Percentiles rank a stretch among this genome's conserved stretches.
Conservation (phyloP, 2,329 filamentous ascomycete species). For the Chaetomium globosum region DNA sequence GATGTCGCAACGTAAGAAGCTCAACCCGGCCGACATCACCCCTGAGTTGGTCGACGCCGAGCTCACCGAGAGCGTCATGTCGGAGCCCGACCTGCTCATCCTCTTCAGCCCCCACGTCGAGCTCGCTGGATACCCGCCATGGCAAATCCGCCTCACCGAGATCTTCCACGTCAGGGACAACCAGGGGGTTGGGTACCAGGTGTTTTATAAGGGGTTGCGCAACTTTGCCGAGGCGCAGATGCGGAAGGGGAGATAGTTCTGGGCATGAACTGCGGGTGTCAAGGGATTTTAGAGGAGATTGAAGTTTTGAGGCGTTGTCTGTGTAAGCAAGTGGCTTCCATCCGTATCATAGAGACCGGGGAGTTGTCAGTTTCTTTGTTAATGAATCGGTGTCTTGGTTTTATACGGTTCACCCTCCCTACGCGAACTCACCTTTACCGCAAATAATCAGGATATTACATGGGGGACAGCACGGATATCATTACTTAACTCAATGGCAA, state of each 20-base stretch:
- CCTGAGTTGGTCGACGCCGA: constrained; percentile 87
- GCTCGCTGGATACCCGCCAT: constrained; percentile 89
- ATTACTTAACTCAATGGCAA: background rate
- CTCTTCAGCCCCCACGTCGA: constrained; percentile 83
- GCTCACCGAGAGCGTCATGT: constrained; percentile 75
- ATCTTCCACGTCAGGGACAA: constrained; percentile 82
- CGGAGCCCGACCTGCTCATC: constrained; percentile 86
- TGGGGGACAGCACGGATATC: background rate
- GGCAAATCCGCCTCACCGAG: constrained; percentile 93
- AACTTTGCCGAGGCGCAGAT: constrained; percentile 88
- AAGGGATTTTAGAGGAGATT: background rate
- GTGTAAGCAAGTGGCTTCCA: constrained; percentile 1
- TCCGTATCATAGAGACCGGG: constrained; percentile 1
- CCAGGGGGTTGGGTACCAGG: constrained; percentile 86
- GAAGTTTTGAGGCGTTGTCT: background rate
- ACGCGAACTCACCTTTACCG: background rate
- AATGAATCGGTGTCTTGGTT: background rate
- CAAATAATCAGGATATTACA: background rate
- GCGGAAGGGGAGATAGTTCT: constrained; percentile 67
- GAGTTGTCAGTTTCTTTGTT: background rate
- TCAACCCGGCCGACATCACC: constrained; percentile 79
- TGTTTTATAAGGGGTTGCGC: constrained; percentile 82
- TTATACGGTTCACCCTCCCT: background rate
- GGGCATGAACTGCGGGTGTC: background rate
- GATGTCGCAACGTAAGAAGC: constrained; percentile 89